Conservation (phyloP, 1,139 yeast genomes). For the Casaregolazyma lundiana region DNA sequence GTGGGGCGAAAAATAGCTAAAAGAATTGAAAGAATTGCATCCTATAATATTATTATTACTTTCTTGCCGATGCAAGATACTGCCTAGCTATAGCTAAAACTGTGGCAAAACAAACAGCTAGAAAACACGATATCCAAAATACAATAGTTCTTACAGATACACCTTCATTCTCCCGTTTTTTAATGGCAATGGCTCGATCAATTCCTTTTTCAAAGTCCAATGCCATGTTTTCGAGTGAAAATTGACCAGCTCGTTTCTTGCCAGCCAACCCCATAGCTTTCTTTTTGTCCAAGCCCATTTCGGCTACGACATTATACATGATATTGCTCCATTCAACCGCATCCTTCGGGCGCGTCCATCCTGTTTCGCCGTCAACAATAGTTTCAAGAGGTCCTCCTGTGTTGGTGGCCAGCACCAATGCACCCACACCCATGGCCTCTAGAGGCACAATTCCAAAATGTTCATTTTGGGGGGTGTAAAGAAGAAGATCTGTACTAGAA, state of each 20-base stretch:
- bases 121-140: conserved; percentile 9
- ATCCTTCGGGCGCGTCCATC: conserved; percentile 62
- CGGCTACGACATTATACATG: conserved; percentile 42
- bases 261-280: conserved; percentile 48
- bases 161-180: conserved; percentile 26
- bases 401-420: conserved; percentile 80
- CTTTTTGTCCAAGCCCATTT: conserved; percentile 29
- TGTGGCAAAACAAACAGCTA: conserved; percentile 27
- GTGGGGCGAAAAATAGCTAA: background rate
- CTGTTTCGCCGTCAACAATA: conserved; percentile 61
- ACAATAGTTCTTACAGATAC: conserved; percentile 6
- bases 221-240: conserved; percentile 64
- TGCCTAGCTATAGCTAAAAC: conserved; percentile 27
- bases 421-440: conserved; percentile 82
- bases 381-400: conserved; percentile 95
- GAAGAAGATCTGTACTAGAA: conserved; percentile 51
- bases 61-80: conserved; percentile 30
- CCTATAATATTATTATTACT: background rate
- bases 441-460: conserved; percentile 98
- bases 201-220: conserved; percentile 40
- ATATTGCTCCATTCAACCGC: conserved; percentile 60
- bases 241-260: conserved; percentile 42
- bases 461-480: conserved; percentile 88
- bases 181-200: conserved; percentile 12
- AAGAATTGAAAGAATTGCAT: background rate